Evolutionary conservation across 208 protist genomes (phyloP).

Genomic region (Acanthamoeba royreba): DNA sequence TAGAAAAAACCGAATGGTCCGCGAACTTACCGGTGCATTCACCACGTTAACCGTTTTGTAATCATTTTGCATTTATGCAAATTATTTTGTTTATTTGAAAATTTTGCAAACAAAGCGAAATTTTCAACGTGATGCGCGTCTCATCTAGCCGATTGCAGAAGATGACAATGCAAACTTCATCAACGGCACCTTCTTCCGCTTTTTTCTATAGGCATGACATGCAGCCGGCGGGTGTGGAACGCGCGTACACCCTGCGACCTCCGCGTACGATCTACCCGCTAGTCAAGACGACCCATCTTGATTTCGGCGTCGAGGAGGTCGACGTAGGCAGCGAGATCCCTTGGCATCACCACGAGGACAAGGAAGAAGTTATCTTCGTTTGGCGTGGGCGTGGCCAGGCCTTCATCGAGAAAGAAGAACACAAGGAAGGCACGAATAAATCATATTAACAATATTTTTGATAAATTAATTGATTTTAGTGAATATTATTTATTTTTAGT

Average conservation of each 20-base stretch:
- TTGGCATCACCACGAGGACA: constrained; percentile 30
- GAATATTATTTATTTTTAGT: background rate
- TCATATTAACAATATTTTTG: background rate
- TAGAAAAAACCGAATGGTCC: no score
- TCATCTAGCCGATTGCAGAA: no score
- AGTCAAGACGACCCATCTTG: background rate
- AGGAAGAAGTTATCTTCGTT: constrained; percentile 44
- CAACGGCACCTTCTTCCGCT: background rate
- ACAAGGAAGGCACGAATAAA: background rate
- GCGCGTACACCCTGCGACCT: background rate
- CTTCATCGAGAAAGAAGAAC: background rate
- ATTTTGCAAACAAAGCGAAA: no score
- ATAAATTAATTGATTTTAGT: background rate
- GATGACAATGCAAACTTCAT: no score
- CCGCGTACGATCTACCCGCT: constrained; percentile 22
- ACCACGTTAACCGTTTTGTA: no score
- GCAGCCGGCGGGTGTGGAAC: background rate
- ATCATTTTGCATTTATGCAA: no score
- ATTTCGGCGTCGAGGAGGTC: constrained; percentile 40
- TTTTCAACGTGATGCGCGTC: no score
- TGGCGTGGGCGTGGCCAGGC: background rate
- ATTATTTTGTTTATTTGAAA: no score
- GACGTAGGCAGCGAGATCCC: background rate
- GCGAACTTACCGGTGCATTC: no score
- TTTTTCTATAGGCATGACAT: background rate